Evolutionary conservation across 73 alveolate genomes (phyloP).

Genomic region (Effrenium voratum): DNA sequence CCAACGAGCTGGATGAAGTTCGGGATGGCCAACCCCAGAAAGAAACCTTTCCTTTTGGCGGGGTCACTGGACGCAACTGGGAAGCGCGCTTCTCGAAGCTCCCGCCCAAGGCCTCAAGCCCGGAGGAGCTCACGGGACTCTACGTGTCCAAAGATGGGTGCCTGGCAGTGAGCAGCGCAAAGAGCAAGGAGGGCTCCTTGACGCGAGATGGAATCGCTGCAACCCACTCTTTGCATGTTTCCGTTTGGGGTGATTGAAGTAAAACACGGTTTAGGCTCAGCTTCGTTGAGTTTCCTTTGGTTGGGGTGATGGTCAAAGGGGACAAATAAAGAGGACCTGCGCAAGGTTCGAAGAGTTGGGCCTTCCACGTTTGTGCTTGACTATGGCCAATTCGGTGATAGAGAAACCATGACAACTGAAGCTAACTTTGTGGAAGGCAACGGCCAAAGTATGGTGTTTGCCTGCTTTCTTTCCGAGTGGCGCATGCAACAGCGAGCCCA

Average conservation of each 20-base stretch:
- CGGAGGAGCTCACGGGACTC: conserved; percentile 10
- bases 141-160: conserved; percentile 62
- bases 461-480: too few species aligned
- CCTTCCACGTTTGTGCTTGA: too few species aligned
- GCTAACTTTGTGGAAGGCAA: too few species aligned
- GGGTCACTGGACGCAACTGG: background rate
- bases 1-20: too few species aligned
- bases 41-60: background rate
- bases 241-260: background rate
- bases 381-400: too few species aligned
- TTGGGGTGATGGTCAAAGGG: too few species aligned
- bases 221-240: background rate
- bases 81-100: background rate
- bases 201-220: background rate
- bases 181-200: conserved; percentile 4
- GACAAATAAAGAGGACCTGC: too few species aligned
- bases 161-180: conserved; percentile 14
- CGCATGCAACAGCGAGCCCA: too few species aligned
- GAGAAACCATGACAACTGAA: too few species aligned
- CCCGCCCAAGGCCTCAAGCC: background rate
- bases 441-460: too few species aligned
- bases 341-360: background rate
- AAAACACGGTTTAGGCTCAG: background rate
- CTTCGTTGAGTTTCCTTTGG: background rate
- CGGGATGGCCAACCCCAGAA: too few species aligned